Evolutionary conservation across 202 grass and related monocot species (phyloP).

Genomic region (Dendrocalamus latiflorus): DNA sequence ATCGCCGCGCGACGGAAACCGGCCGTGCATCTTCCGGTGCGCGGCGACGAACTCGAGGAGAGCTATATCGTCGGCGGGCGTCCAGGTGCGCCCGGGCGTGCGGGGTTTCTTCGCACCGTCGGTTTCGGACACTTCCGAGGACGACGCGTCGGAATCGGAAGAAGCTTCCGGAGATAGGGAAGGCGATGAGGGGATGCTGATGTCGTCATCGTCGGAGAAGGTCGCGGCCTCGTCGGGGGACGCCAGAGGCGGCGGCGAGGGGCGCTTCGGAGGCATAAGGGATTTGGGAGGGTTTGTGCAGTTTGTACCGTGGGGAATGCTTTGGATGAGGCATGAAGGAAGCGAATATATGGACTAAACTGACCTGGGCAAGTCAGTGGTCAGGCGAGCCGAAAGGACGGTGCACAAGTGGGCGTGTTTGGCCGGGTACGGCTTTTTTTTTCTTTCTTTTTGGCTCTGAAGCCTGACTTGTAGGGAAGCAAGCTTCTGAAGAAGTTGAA

Average conservation of each 20-base stretch:
- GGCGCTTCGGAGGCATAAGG: not conserved
- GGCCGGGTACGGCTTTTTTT: too few relatives aligned
- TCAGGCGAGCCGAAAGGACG: too few relatives aligned
- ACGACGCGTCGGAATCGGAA: not conserved
- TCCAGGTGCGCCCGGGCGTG: not conserved
- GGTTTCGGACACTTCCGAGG: not conserved
- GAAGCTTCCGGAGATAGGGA: not conserved
- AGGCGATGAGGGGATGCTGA: not conserved
- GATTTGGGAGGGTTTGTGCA: not conserved
- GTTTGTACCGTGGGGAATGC: not conserved
- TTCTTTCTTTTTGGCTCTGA: too few relatives aligned
- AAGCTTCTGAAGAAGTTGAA: too few relatives aligned
- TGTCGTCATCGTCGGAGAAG: not conserved
- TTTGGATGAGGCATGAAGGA: too few relatives aligned
- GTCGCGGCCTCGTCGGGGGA: not conserved
- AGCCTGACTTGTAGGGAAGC: too few relatives aligned
- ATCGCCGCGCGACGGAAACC: not conserved
- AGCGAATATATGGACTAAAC: too few relatives aligned
- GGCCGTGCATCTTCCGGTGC: not conserved
- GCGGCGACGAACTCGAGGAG: slow-evolving; percentile 14
- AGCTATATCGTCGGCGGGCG: slow-evolving; percentile 12
- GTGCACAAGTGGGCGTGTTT: too few relatives aligned
- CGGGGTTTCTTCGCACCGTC: not conserved
- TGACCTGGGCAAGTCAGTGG: too few relatives aligned
- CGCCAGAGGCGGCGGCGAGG: not conserved